Conservation (phyloP, 176 grass and related monocot species). For the Echinochloa phyllopogon region DNA sequence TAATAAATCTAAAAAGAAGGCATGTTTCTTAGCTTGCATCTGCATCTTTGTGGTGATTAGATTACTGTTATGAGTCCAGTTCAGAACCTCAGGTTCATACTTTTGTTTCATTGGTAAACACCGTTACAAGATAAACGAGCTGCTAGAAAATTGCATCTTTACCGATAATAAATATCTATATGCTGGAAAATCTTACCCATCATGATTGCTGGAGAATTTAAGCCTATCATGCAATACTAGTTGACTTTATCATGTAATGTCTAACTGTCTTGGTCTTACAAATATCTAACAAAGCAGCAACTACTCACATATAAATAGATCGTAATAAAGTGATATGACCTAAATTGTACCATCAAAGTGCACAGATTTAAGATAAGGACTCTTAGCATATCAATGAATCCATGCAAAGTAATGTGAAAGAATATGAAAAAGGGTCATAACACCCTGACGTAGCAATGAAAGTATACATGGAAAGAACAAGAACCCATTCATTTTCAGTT, state of each 20-base stretch:
- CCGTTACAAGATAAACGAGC: slow-evolving; percentile 22
- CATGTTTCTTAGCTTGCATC: neutral
- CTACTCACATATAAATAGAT: neutral
- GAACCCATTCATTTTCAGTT: slow-evolving; percentile 37
- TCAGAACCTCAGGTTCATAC: slow-evolving; percentile 17
- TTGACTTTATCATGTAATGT: neutral
- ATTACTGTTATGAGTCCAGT: neutral
- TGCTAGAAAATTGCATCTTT: slow-evolving; percentile 2
- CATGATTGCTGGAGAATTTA: slow-evolving; percentile 1
- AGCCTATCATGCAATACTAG: slow-evolving; percentile 3
- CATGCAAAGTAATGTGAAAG: slow-evolving; percentile 35
- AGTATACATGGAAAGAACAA: slow-evolving; percentile 30
- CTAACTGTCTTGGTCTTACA: neutral
- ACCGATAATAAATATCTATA: neutral
- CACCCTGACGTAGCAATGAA: neutral
- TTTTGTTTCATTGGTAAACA: slow-evolving; percentile 3
- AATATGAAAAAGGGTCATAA: slow-evolving; percentile 21
- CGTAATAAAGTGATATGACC: neutral
- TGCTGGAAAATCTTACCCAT: neutral
- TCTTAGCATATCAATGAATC: slow-evolving; percentile 35
- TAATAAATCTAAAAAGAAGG: neutral
- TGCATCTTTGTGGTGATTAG: neutral
- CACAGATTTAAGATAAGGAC: slow-evolving; percentile 2
- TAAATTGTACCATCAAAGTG: slow-evolving; percentile 28
- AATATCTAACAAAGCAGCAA: neutral